Evolutionary conservation across 352 stramenopile species (phyloP).

Genomic region (Globisporangium barbulae): DNA sequence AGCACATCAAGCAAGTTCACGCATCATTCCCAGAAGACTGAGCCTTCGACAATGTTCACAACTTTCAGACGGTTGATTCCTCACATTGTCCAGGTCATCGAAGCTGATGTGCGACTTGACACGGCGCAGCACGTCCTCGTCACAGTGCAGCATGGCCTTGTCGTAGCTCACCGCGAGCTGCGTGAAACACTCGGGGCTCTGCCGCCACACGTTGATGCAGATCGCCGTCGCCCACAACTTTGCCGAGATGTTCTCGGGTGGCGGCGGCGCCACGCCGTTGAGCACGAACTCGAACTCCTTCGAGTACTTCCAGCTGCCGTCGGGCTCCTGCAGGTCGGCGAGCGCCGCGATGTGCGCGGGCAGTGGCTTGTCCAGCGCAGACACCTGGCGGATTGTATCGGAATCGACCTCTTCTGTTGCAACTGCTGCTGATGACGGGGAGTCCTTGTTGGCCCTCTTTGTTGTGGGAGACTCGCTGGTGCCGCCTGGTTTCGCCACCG

Average conservation of each 20-base stretch:
- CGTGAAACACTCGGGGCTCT: slow-evolving; percentile 61
- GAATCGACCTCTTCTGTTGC: background rate
- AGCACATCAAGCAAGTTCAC: background rate
- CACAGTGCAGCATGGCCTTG: slow-evolving; percentile 56
- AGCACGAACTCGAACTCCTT: slow-evolving; percentile 54
- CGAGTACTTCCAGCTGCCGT: slow-evolving; percentile 65
- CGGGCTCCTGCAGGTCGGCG: slow-evolving; percentile 42
- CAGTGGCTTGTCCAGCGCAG: slow-evolving; percentile 25
- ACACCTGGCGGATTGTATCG: background rate
- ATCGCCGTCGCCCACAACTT: slow-evolving; percentile 63
- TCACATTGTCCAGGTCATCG: slow-evolving; percentile 31
- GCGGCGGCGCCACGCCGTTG: slow-evolving; percentile 36
- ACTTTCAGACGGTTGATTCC: background rate
- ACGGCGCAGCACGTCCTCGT: slow-evolving; percentile 50
- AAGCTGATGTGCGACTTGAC: slow-evolving; percentile 44
- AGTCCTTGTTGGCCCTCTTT: background rate
- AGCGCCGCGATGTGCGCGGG: slow-evolving; percentile 42
- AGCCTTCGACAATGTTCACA: background rate
- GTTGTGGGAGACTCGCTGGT: background rate
- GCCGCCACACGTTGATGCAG: slow-evolving; percentile 48
- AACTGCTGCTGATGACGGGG: background rate
- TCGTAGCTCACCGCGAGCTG: slow-evolving; percentile 51
- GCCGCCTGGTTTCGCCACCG: background rate
- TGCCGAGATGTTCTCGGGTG: slow-evolving; percentile 39
- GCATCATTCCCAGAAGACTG: background rate